Conservation (phyloP, 2,329 filamentous ascomycete genomes). For the Monosporascus sp. region DNA sequence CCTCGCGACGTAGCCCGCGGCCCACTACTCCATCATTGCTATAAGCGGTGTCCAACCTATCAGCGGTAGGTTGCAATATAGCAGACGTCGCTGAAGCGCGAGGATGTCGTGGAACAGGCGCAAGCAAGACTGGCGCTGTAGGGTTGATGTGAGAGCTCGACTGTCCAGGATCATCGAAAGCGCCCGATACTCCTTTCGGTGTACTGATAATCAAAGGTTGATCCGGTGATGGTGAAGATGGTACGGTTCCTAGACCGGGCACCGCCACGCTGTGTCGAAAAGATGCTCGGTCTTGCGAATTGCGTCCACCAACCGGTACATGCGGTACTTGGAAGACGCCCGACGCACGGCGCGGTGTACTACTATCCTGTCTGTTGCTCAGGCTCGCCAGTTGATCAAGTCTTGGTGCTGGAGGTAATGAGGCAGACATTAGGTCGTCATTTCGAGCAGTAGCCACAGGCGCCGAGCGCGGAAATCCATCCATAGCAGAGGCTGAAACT, state of each 20-base stretch:
- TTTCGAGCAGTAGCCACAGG: constrained; percentile 28
- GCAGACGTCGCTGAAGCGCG: constrained; percentile 31
- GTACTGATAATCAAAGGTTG: constrained; percentile 59
- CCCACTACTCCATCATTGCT: constrained; percentile 22
- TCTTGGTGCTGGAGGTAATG: constrained; percentile 34
- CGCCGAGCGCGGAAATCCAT: constrained; percentile 38
- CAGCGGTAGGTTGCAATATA: constrained; percentile 41
- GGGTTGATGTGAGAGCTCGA: constrained; percentile 25
- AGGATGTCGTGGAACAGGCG: constrained; percentile 49
- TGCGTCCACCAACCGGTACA: constrained; percentile 34
- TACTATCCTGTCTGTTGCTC: constrained; percentile 33
- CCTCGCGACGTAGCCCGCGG: too few relatives aligned
- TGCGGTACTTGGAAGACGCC: constrained; percentile 39
- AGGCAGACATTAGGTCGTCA: constrained; percentile 28
- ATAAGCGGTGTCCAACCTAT: constrained; percentile 53
- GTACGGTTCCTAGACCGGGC: constrained; percentile 1
- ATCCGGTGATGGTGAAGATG: constrained; percentile 33
- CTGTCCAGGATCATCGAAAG: constrained; percentile 41
- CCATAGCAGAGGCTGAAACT: constrained; percentile 16
- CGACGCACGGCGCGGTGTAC: constrained; percentile 37
- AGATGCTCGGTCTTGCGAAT: constrained; percentile 14
- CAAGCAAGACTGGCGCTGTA: constrained; percentile 43
- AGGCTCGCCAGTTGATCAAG: constrained; percentile 35
- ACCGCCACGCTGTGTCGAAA: constrained; percentile 14
- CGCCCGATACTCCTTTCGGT: constrained; percentile 49